Percentiles rank a stretch among this genome's conserved stretches.
These are phyloP conservation scores for Arthrobotrys sinensis DNA, from an alignment of 2,329 filamentous ascomycete genomes.

Conservation along the genomic window DNA sequence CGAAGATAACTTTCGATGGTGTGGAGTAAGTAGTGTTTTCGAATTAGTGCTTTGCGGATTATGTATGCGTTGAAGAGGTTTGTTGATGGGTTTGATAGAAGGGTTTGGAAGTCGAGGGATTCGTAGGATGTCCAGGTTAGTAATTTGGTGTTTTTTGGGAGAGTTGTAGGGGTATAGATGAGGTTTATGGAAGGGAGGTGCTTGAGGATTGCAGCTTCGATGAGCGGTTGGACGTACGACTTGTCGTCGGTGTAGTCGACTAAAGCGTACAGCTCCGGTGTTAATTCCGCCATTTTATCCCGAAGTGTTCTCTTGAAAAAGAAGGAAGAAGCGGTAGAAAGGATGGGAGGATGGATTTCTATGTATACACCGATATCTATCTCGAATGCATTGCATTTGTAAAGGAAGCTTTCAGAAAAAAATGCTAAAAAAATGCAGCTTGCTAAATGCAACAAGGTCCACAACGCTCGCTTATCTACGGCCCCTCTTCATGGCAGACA, in stretches of 20 bases:
- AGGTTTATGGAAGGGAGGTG: slow-evolving; percentile 68
- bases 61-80: slow-evolving; percentile 89
- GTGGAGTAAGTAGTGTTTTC: slow-evolving; percentile 91
- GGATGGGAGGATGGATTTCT: slow-evolving; percentile 57
- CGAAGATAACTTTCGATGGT: slow-evolving; percentile 88
- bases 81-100: slow-evolving; percentile 75
- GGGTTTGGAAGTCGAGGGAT: slow-evolving; percentile 84
- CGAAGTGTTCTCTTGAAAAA: background rate
- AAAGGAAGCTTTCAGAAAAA: slow-evolving; percentile 10
- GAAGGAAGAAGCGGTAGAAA: slow-evolving; percentile 12
- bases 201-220: slow-evolving; percentile 79
- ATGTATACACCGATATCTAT: slow-evolving; percentile 17
- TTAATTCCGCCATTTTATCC: background rate
- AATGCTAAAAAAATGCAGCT: slow-evolving; percentile 55
- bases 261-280: slow-evolving; percentile 75
- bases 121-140: slow-evolving; percentile 92
- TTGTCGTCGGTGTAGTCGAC: slow-evolving; percentile 83
- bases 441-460: slow-evolving; percentile 37
- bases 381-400: background rate
- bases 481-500: background rate
- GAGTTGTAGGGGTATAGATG: background rate
- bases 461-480: slow-evolving; percentile 53
- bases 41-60: slow-evolving; percentile 94
- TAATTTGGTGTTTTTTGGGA: slow-evolving; percentile 68
- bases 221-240: slow-evolving; percentile 86